These are phyloP conservation scores for Nicotiana tabacum DNA, from an alignment of 257 asterid species.

Conservation along the genomic window DNA sequence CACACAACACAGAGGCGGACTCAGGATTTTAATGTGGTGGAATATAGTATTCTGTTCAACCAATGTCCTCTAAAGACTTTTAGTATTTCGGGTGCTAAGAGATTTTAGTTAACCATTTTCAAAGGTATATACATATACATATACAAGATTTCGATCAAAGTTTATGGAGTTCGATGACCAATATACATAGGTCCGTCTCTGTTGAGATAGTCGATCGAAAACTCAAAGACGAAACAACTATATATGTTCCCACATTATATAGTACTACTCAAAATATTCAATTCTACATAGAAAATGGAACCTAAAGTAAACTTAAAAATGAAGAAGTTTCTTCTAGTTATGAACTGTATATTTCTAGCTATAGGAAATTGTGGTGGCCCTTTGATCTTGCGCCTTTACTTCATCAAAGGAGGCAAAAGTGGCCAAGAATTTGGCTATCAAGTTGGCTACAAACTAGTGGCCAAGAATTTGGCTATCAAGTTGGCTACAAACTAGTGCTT, in stretches of 20 bases:
- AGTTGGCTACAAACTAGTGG: too few relatives aligned
- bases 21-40: too few relatives aligned
- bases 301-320: background rate
- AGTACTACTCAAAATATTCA: background rate
- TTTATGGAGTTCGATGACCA: too few relatives aligned
- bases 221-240: background rate
- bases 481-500: slow-evolving; percentile 8
- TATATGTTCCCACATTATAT: background rate
- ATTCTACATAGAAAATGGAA: background rate
- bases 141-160: too few relatives aligned
- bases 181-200: too few relatives aligned
- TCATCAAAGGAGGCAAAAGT: slow-evolving; percentile 15
- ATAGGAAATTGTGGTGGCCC: slow-evolving; percentile 12
- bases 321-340: background rate
- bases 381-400: slow-evolving; percentile 12
- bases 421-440: too few relatives aligned
- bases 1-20: too few relatives aligned
- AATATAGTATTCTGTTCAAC: too few relatives aligned
- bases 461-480: slow-evolving; percentile 15
- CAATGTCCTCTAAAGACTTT: too few relatives aligned
- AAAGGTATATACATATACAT: too few relatives aligned
- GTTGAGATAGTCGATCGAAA: background rate
- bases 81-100: too few relatives aligned
- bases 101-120: too few relatives aligned
- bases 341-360: background rate